A percentile compares a stretch with the other conserved stretches of the same genome.
phyloP scores from a whole-genome alignment of 2,329 filamentous ascomycete species.

The Aspergillus calidoustus region DNA sequence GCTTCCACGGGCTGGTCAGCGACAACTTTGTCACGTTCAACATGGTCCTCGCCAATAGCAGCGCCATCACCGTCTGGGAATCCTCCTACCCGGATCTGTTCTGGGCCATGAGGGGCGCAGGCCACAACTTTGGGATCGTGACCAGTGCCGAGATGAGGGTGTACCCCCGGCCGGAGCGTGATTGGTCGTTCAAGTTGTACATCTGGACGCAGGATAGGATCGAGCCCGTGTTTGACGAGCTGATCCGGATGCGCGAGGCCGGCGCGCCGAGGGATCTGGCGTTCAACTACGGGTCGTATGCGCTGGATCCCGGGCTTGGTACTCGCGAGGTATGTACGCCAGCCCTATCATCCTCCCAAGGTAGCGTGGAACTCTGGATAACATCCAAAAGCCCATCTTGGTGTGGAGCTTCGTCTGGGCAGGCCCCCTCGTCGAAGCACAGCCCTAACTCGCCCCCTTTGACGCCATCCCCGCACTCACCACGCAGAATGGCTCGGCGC shows the following conservation, averaged over 20 bases:
- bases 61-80: slow-evolving; percentile 41
- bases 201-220: background rate
- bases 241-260: background rate
- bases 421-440: background rate
- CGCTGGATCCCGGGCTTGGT: no score
- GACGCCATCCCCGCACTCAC: background rate
- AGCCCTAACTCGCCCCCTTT: background rate
- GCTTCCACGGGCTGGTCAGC: slow-evolving; percentile 36
- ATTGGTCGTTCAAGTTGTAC: background rate
- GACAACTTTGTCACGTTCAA: slow-evolving; percentile 29
- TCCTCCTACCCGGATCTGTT: slow-evolving; percentile 51
- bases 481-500: background rate
- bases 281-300: background rate
- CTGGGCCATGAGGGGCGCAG: slow-evolving; percentile 58
- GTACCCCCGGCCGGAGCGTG: background rate
- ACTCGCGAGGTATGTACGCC: no score
- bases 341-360: no score
- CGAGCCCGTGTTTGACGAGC: background rate
- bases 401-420: slow-evolving; percentile 3
- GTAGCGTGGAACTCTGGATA: background rate
- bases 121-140: slow-evolving; percentile 59
- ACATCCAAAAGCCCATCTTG: background rate
- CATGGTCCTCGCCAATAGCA: slow-evolving; percentile 37
- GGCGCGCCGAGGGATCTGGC: background rate
- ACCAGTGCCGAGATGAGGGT: slow-evolving; percentile 10